phyloP scores from a whole-genome alignment of 352 stramenopile genomes.

The Phytopythium delawarense region DNA sequence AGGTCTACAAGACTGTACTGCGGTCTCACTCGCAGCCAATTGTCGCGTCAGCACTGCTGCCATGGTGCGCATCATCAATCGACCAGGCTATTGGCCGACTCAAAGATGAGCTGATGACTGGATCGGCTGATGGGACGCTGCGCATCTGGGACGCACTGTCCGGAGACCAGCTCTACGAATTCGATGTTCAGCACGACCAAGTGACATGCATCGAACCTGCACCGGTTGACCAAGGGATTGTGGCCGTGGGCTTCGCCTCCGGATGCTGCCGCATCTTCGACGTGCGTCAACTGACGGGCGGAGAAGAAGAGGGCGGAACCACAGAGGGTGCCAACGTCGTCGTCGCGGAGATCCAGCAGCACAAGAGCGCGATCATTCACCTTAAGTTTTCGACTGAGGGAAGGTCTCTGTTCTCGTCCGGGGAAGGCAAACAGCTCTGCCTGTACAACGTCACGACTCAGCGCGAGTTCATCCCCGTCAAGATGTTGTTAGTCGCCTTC shows the following conservation, averaged over 20 bases:
- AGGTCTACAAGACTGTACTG: conserved; percentile 79
- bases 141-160: conserved; percentile 74
- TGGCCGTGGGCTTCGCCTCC: conserved; percentile 77
- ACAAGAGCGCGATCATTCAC: conserved; percentile 62
- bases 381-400: conserved; percentile 45
- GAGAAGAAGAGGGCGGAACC: background rate
- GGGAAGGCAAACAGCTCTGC: conserved; percentile 55
- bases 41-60: conserved; percentile 11
- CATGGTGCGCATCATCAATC: conserved; percentile 9
- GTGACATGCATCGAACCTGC: conserved; percentile 63
- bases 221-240: conserved; percentile 26
- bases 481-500: conserved; percentile 66
- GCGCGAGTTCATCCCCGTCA: conserved; percentile 48
- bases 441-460: conserved; percentile 43
- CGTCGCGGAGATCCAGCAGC: conserved; percentile 81
- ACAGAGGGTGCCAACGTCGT: conserved; percentile 16
- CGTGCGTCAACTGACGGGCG: conserved; percentile 21
- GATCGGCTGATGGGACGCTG: conserved; percentile 70
- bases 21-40: conserved; percentile 66
- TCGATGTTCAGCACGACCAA: conserved; percentile 61
- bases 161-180: conserved; percentile 79
- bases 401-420: conserved; percentile 47
- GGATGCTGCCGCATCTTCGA: conserved; percentile 86
- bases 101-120: conserved; percentile 53
- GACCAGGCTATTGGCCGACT: conserved; percentile 4